phyloP scores from a whole-genome alignment of 495 filamentous ascomycete species.

The Viridothelium virens region DNA sequence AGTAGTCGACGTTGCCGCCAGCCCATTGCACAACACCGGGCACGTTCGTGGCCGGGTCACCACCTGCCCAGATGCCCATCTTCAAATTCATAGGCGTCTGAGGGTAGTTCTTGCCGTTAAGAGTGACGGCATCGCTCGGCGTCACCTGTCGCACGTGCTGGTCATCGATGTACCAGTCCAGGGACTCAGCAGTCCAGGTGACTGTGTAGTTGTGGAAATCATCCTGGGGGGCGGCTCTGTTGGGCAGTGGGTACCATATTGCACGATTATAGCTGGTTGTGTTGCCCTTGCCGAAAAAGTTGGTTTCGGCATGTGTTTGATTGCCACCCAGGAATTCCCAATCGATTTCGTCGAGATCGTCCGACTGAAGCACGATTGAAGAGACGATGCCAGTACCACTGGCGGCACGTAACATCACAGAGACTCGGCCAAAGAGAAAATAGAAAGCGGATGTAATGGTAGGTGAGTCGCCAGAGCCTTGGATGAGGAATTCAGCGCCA shows the following conservation, averaged over 20 bases:
- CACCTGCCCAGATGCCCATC: constrained; percentile 81
- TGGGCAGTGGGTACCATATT: constrained; percentile 27
- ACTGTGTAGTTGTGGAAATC: constrained; percentile 74
- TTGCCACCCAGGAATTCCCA: constrained; percentile 42
- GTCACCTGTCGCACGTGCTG: constrained; percentile 58
- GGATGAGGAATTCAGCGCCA: constrained; percentile 63
- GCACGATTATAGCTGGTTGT: constrained; percentile 56
- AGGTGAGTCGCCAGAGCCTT: constrained; percentile 61
- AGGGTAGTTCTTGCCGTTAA: constrained; percentile 57
- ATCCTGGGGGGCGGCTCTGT: constrained; percentile 19
- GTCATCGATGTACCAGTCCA: constrained; percentile 70
- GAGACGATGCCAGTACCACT: constrained; percentile 72
- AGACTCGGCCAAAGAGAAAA: constrained; percentile 68
- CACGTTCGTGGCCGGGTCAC: constrained; percentile 47
- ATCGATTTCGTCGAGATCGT: constrained; percentile 84
- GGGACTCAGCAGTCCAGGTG: constrained; percentile 63
- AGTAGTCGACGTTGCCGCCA: constrained; percentile 67
- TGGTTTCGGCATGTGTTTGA: constrained; percentile 54
- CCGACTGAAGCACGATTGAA: constrained; percentile 74
- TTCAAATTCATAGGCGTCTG: constrained; percentile 80
- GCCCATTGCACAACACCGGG: constrained; percentile 61
- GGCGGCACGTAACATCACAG: constrained; percentile 65
- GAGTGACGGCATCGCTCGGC: constrained; percentile 50
- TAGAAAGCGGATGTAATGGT: constrained; percentile 66
- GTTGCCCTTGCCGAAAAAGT: constrained; percentile 80